Percentiles rank a stretch among this genome's conserved stretches.
Conservation (phyloP, 305 asterid genomes). For the Fraxinus nigra region DNA sequence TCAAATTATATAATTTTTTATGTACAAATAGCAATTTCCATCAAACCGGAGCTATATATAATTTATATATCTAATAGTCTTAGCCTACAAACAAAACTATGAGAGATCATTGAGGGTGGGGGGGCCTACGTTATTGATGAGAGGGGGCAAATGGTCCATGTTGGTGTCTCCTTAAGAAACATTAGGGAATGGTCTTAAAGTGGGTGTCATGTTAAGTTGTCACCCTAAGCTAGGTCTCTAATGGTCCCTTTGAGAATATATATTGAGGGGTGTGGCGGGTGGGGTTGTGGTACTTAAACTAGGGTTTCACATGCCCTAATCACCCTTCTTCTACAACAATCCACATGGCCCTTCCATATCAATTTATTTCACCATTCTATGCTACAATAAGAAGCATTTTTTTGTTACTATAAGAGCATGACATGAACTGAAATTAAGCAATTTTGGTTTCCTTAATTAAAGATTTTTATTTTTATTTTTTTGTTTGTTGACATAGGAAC, state of each 20-base stretch:
- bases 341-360: constrained; percentile 57
- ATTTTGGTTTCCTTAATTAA: background rate
- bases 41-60: background rate
- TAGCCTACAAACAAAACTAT: background rate
- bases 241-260: constrained; percentile 30
- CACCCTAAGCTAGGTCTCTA: constrained; percentile 34
- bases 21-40: too few species aligned
- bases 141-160: constrained; percentile 63
- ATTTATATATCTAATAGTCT: background rate
- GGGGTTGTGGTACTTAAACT: constrained; percentile 42
- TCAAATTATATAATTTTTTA: too few species aligned
- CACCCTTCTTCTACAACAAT: constrained; percentile 53
- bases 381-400: background rate
- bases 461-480: too few species aligned
- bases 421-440: background rate
- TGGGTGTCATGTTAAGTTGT: constrained; percentile 75
- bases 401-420: background rate
- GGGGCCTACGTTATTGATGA: constrained; percentile 36
- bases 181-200: constrained; percentile 59
- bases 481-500: too few species aligned
- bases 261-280: background rate
- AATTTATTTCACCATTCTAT: background rate
- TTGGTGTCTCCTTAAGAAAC: constrained; percentile 37
- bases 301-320: constrained; percentile 66
- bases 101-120: background rate